Evolutionary conservation across 352 stramenopile species (phyloP), one percentile per base, ranked within the genome.

Genomic region (Phytopythium chamaehyphon): DNA sequence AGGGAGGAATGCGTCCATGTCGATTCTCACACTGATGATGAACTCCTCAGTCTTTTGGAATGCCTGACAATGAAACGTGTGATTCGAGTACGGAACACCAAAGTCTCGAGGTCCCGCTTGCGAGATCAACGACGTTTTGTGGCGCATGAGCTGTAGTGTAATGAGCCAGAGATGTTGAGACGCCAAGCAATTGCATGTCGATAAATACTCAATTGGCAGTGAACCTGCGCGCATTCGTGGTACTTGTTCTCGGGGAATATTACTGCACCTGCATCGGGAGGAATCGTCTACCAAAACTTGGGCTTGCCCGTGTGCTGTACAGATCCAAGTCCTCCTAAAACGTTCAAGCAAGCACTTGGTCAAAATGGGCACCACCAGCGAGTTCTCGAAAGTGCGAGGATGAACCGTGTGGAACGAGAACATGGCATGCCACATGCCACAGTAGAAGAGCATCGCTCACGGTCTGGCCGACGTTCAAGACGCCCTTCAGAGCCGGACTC

Each of bases 211-310:
- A n/a, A n/a, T 16, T 26, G 8, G 22, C 18, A 10, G 6, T 18
- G 8, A 58, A 90, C 82, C 65, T 90, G 70, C 21, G 59, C 76
- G 57, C 92, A 97, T 10, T 55, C 47, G 33, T 90, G 77, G 31
- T 92, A 71, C 37, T 97, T n/a, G n/a, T n/a, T 95, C 40, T 95
- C 83, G 6, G 87, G 73, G 59, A 97, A 96, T 65, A 93, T 85
- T 26, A 16, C 23, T 47, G 55, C 64, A 85, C 73, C 80, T 51
- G 74, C 64, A 37, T 76, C 54, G 22, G 89, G 87, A 42, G 88
- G 88, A 3, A 98, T 73, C 1, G 73, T 73, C 62, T 98, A 97
- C 92, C 92, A 98, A 60, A 94, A 95, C 68, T 98, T 98, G 42
- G 90, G 86, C 19, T 88, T 92, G 36, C 92, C 92, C 9, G 69